These are phyloP conservation scores for Colletotrichum caudatum DNA, from an alignment of 2,329 filamentous ascomycete species.

Conservation along the genomic window DNA sequence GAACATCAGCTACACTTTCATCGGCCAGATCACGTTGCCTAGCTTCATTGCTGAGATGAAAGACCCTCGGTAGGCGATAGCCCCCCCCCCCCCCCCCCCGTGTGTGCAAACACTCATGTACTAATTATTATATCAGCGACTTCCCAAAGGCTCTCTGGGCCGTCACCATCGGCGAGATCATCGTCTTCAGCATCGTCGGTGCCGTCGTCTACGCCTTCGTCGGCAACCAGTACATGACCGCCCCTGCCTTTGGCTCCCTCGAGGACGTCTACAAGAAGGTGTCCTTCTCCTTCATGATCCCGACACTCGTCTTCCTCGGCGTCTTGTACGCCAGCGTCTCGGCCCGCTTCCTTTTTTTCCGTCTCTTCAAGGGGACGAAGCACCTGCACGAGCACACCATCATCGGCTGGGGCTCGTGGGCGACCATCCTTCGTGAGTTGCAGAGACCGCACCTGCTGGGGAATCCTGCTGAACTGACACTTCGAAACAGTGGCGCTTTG, in stretches of 20 bases:
- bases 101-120: not conserved
- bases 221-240: constrained; percentile 88
- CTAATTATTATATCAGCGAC: constrained; percentile 63
- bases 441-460: not conserved
- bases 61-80: constrained; percentile 59
- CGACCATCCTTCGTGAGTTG: constrained; percentile 72
- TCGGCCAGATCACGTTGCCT: constrained; percentile 92
- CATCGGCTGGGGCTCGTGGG: constrained; percentile 84
- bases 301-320: constrained; percentile 91
- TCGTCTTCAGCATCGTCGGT: constrained; percentile 87
- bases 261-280: constrained; percentile 86
- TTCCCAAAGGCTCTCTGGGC: constrained; percentile 95
- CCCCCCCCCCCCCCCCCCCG: too few species aligned
- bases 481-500: constrained; percentile 69
- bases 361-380: constrained; percentile 78
- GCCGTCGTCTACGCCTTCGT: constrained; percentile 87
- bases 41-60: constrained; percentile 97
- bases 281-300: constrained; percentile 94
- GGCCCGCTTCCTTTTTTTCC: constrained; percentile 92
- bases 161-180: constrained; percentile 87
- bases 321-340: constrained; percentile 92
- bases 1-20: constrained; percentile 97
- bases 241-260: constrained; percentile 88
- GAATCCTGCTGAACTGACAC: constrained; percentile 16
- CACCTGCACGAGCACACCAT: constrained; percentile 87